Evolutionary conservation across 192 early-diverging fungal genomes (phyloP), one percentile per base, ranked within the genome.

Genomic region (Oehlia diaphana): DNA sequence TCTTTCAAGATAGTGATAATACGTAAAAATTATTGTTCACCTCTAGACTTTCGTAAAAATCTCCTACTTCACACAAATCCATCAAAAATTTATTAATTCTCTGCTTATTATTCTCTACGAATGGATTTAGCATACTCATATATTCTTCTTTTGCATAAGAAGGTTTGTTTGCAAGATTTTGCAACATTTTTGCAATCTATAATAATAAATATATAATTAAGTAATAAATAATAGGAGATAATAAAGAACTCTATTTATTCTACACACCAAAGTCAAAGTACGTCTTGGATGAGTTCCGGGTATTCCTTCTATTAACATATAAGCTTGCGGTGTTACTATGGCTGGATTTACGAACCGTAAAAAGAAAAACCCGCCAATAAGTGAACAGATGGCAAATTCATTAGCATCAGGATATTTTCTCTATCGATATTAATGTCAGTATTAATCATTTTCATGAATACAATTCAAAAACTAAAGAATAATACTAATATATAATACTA

Each of bases 341-440:
- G 97, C 96, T n/a, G 97, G 97, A 82, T 99, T 99, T 79, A 99
- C 89, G 83, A 96, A 99, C 47, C 97, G 93, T 80, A 99, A 85
- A 77, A 99, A 95, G 80, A 99, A 99, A 83, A 99, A 98, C 9
- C 96, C 96, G 49, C 97, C 97, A 84, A 99, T 97, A 42, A 98
- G 86, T 67, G 97, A 97, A 82, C 96, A 95, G 37, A 96, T 94
- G 13, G 94, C 92, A 69, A 91, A 89, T 73, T 97, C 95, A 10
- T 94, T 90, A 16, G 94, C 93, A 68, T 98, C 91, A 1, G 96
- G 96, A 87, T 93, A 98, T 83, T 96, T 95, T 74, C 96, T 83
- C 91, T 86, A 79, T 49, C 63, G 23, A 69, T 88, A 42, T 42
- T 37, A 19, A 72, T 73, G 49, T 71, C 26, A 67, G 16, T 50